Evolutionary conservation across 2,329 filamentous ascomycete species (phyloP), one percentile per base, ranked within the genome.

Genomic region (Tympanopsis confertula): DNA sequence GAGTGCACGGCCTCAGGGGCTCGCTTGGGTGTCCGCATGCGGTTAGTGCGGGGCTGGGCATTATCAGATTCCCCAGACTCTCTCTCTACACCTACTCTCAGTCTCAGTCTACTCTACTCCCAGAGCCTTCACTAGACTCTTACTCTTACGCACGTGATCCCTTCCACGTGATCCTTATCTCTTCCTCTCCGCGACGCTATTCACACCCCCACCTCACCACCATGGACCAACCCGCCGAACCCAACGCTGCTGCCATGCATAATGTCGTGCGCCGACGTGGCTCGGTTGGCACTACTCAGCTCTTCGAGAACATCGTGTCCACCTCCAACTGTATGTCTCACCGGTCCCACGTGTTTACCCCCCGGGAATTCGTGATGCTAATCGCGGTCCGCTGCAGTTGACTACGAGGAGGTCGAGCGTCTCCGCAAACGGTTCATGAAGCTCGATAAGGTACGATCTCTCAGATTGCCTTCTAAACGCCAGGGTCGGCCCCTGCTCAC

Each of bases 361-460:
- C n/a, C n/a, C 10, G 10, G 10, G 24, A 28, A n/a, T 10, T n/a
- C 24, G 24, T n/a, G 24, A 28, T 28, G 10, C n/a, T 10, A 28
- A 10, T n/a, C 12, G 10, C 30, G 15, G 30, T 18, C n/a, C n/a
- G n/a, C n/a, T n/a, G 17, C 30, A 33, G 89, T 98, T 69, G 86
- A 98, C 68, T 82, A 85, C 59, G 91, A 98, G 54, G 91, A 98
- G 62, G 87, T 98, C 42, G 91, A 96, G 58, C 78, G 91, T 53
- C 71, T 98, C 57, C 77, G 87, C 55, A 98, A 98, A 69, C 78
- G 89, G 44, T 98, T 98, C 57, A 96, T 96, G 89, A 98, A 98
- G 66, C 70, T 98, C 42, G 91, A 98, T 64, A 96, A 95, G 76
- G 89, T 91, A 63, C 48, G 66, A 47, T 24, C 37, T 26, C 22